Evolutionary conservation across 202 grass and related monocot species (phyloP), one percentile per base, ranked within the genome.

Genomic region (Saccharum hybrid): DNA sequence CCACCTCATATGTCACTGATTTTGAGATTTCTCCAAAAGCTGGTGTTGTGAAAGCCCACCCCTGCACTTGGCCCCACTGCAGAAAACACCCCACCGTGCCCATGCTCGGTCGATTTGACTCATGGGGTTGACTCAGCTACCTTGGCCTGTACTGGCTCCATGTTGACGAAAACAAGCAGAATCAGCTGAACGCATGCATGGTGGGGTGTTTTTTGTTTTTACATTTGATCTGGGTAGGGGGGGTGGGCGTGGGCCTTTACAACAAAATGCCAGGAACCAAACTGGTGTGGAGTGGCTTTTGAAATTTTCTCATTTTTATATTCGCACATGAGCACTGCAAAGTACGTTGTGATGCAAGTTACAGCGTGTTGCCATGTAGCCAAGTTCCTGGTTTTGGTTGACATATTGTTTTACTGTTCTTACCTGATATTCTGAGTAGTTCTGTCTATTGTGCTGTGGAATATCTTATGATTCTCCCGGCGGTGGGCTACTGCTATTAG

Each of bases 351-450:
- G 18, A 37, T 80, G 43, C 41, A 52, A 68, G 15, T 51, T 51
- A 70, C 9, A 18, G 9, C 16, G 7, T 78, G 38, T 31, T 39
- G 7, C 10, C 2, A 13, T 12, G 9, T 61, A 63, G 13, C 42
- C 0, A 15, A 63, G 7, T n/a, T n/a, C n/a, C n/a, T n/a, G n/a
- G n/a, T n/a, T n/a, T n/a, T n/a, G n/a, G n/a, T 4, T 75, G 70
- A 67, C 48, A 28, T 82, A 1, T 73, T 16, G 19, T 71, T 45
- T 57, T 57, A 57, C 36, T 10, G 2, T 42, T 51, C 23, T 26
- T 83, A 46, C 7, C 8, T 66, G 41, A 66, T 30, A 45, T 56
- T 78, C 63, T 66, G 26, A 22, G 68, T 65, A 37, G 66, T 76
- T 59, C 1, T 19, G 6, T 7, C 40, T 84, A 22, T 75, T 61